Conservation (phyloP, 192 early-diverging fungal species). For the Cetraspora pellucida region DNA sequence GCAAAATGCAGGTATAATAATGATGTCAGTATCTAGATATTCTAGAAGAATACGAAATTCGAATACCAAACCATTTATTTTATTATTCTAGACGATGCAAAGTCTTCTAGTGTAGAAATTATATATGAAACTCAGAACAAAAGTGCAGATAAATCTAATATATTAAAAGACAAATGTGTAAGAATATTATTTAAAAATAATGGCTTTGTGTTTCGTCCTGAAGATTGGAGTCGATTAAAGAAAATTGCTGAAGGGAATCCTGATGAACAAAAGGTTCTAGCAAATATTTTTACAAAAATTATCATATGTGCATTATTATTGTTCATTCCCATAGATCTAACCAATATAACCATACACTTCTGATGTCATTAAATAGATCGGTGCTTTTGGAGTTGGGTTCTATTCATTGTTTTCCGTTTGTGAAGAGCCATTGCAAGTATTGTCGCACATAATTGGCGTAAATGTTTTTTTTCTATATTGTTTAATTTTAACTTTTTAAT, state of each 20-base stretch:
- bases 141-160: slow-evolving; percentile 37
- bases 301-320: too few relatives aligned
- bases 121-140: slow-evolving; percentile 57
- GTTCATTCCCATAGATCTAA: background rate
- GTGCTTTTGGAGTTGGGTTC: slow-evolving; percentile 82
- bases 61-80: slow-evolving; percentile 30
- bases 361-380: slow-evolving; percentile 56
- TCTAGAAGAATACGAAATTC: background rate
- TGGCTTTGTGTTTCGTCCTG: slow-evolving; percentile 74
- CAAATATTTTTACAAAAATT: too few relatives aligned
- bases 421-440: slow-evolving; percentile 80
- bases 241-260: slow-evolving; percentile 94
- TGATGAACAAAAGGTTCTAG: slow-evolving; percentile 58
- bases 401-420: slow-evolving; percentile 89
- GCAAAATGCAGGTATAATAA: slow-evolving; percentile 58
- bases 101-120: slow-evolving; percentile 58
- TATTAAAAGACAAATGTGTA: slow-evolving; percentile 47
- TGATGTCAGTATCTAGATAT: background rate
- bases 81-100: slow-evolving; percentile 72
- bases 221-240: slow-evolving; percentile 81
- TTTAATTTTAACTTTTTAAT: background rate
- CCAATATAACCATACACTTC: slow-evolving; percentile 29
- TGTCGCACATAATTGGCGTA: too few relatives aligned
- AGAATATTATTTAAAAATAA: slow-evolving; percentile 78
- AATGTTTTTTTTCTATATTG: too few relatives aligned